These are phyloP conservation scores for Colletotrichum spaethianum DNA, from an alignment of 2,329 filamentous ascomycete genomes.

Conservation along the genomic window DNA sequence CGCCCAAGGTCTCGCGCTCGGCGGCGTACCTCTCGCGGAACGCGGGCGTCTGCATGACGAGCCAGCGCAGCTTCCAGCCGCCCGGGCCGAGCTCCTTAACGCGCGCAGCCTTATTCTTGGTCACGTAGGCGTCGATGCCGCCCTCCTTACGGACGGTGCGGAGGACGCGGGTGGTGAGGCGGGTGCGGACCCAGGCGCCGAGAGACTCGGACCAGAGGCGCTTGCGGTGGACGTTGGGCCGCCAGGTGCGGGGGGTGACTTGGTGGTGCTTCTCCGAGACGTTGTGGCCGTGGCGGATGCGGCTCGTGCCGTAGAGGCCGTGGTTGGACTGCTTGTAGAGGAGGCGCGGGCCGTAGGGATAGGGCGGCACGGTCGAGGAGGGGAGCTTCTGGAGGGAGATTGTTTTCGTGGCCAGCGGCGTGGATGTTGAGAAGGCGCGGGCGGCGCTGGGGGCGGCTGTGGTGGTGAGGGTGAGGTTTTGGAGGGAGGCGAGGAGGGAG, in stretches of 20 bases:
- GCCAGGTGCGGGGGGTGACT: conserved; percentile 82
- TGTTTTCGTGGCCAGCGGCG: conserved; percentile 55
- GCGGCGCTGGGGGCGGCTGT: conserved; percentile 1
- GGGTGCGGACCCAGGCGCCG: conserved; percentile 74
- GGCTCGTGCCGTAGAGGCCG: conserved; percentile 78
- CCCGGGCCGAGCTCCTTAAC: conserved; percentile 90
- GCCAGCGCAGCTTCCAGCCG: conserved; percentile 92
- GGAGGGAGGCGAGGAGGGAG: conserved; percentile 30
- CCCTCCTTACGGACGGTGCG: conserved; percentile 86
- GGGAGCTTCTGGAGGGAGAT: conserved; percentile 61
- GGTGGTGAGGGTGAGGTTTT: conserved; percentile 14
- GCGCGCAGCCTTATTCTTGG: conserved; percentile 82
- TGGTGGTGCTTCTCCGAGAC: conserved; percentile 77
- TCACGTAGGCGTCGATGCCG: conserved; percentile 91
- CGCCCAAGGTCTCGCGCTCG: conserved; percentile 76
- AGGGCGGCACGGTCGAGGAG: conserved; percentile 69
- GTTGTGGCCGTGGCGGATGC: conserved; percentile 85
- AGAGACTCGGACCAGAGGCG: conserved; percentile 76
- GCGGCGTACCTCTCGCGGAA: conserved; percentile 75
- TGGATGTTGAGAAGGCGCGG: conserved; percentile 55
- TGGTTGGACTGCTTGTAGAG: conserved; percentile 86
- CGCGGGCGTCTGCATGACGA: conserved; percentile 82
- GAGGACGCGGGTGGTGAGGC: conserved; percentile 78
- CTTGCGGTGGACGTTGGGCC: conserved; percentile 80
- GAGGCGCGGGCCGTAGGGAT: conserved; percentile 79